phyloP scores from a whole-genome alignment of 768 basidiomycete species.

The Pisolithus sp. region DNA sequence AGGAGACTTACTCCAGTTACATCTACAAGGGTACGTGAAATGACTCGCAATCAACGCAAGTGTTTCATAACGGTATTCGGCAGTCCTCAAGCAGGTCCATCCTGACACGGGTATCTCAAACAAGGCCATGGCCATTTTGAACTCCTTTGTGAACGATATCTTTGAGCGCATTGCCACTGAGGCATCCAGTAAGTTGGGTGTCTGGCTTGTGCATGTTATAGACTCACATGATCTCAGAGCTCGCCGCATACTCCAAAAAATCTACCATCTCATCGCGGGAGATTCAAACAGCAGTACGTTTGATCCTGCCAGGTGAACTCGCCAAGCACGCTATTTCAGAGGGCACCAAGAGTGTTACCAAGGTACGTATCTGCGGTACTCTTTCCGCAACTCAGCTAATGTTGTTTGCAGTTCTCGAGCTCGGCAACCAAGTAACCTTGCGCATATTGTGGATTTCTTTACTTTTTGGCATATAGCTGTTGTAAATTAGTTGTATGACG shows the following conservation, averaged over 20 bases:
- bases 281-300: conserved; percentile 93
- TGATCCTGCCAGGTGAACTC: conserved; percentile 95
- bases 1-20: conserved; percentile 92
- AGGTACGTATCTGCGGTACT: conserved; percentile 25
- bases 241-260: conserved; percentile 97
- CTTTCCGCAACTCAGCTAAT: neutral
- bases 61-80: neutral
- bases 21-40: conserved; percentile 73
- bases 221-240: conserved; percentile 44
- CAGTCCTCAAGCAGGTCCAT: conserved; percentile 95
- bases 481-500: conserved; percentile 29
- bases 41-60: too few species aligned
- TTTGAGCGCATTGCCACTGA: conserved; percentile 90
- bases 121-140: conserved; percentile 90
- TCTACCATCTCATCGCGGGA: conserved; percentile 98
- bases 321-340: conserved; percentile 99
- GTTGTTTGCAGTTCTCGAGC: conserved; percentile 34
- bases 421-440: conserved; percentile 36
- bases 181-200: conserved; percentile 62
- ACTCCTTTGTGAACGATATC: conserved; percentile 92
- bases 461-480: conserved; percentile 10
- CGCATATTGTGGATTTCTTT: conserved; percentile 13
- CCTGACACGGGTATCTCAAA: conserved; percentile 98
- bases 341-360: conserved; percentile 74
- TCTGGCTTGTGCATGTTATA: neutral